phyloP scores from a whole-genome alignment of 1,284 basidiomycete species.

The Fomes fomentarius region DNA sequence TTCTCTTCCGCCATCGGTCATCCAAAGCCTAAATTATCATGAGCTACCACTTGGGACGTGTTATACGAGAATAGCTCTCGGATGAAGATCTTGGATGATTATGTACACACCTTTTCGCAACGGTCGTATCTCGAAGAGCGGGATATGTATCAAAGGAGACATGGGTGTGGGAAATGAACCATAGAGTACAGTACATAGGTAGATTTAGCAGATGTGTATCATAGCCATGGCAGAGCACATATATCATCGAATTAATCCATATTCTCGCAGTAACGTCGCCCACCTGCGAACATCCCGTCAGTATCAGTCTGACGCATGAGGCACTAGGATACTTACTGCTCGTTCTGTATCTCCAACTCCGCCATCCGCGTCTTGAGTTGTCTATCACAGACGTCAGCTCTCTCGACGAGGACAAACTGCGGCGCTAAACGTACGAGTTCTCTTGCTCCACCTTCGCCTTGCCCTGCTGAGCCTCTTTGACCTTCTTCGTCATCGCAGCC shows the following conservation, averaged over 20 bases:
- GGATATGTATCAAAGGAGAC: no score
- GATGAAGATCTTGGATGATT: no score
- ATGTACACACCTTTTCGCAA: no score
- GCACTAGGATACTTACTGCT: constrained; percentile 62
- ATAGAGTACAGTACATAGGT: not conserved
- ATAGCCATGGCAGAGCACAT: not conserved
- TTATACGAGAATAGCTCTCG: no score
- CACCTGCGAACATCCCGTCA: constrained; percentile 47
- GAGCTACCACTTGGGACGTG: no score
- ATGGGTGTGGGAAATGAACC: not conserved
- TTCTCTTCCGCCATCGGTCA: no score
- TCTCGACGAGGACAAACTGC: no score
- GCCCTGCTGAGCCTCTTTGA: constrained; percentile 74
- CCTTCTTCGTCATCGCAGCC: constrained; percentile 70
- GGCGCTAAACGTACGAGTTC: constrained; percentile 64
- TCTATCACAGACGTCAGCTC: constrained; percentile 40
- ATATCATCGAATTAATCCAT: constrained; percentile 52
- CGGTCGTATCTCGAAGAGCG: no score
- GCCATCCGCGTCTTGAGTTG: constrained; percentile 72
- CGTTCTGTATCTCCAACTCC: constrained; percentile 74
- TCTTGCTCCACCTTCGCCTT: constrained; percentile 74
- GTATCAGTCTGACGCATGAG: no score
- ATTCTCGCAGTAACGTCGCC: constrained; percentile 62
- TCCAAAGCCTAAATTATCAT: no score
- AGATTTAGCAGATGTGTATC: constrained; percentile 1